Percentiles rank a stretch among this genome's conserved stretches.
Conservation (phyloP, 2,329 filamentous ascomycete genomes). For the Raffaelea arxii region DNA sequence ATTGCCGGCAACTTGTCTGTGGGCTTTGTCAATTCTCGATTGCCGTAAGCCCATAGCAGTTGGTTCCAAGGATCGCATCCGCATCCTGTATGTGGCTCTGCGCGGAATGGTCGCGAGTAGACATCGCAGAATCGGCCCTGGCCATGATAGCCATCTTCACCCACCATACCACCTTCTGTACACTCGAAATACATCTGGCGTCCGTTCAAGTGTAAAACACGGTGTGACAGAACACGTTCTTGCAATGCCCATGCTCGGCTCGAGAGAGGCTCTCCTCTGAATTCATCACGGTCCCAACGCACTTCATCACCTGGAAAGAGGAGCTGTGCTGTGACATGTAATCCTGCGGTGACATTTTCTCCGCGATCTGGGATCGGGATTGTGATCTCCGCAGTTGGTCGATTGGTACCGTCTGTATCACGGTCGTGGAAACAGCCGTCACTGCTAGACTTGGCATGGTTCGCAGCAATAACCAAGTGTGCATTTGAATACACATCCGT, state of each 20-base stretch:
- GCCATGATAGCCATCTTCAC: not conserved
- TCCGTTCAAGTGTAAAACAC: not conserved
- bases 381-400: not conserved
- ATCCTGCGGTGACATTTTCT: too few species aligned
- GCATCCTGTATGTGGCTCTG: too few species aligned
- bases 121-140: not conserved
- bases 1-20: not conserved
- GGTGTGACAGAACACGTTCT: not conserved
- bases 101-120: not conserved
- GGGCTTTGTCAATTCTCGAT: not conserved
- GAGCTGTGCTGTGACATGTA: not conserved
- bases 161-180: not conserved
- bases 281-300: not conserved
- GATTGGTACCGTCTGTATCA: not conserved
- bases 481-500: constrained; percentile 11
- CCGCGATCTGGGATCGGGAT: too few species aligned
- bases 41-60: not conserved
- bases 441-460: not conserved
- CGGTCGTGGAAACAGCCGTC: not conserved
- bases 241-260: not conserved
- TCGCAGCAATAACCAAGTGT: not conserved
- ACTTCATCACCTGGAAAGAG: not conserved
- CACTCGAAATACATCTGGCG: not conserved
- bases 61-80: not conserved
- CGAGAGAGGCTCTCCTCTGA: not conserved